Conservation (phyloP, 2,329 filamentous ascomycete genomes). For the Colletotrichum costaricense region DNA sequence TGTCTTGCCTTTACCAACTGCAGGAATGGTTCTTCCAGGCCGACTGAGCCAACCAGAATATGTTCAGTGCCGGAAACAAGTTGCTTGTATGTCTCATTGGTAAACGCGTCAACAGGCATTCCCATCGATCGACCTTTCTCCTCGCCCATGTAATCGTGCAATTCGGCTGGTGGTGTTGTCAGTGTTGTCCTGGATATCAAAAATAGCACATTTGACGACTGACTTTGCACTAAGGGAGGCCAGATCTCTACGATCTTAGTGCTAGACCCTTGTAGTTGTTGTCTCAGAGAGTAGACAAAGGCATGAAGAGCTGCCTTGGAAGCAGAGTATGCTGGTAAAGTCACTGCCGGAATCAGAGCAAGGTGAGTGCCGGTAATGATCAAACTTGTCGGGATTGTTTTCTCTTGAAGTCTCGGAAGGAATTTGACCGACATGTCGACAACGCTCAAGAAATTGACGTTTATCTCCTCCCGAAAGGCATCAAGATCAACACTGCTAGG, state of each 20-base stretch:
- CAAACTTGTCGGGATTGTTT: slow-evolving; percentile 26
- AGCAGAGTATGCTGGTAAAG: slow-evolving; percentile 53
- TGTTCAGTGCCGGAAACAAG: slow-evolving; percentile 49
- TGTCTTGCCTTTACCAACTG: neutral
- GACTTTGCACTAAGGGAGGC: slow-evolving; percentile 45
- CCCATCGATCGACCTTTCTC: slow-evolving; percentile 34
- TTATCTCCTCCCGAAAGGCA: slow-evolving; percentile 42
- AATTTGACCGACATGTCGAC: slow-evolving; percentile 43
- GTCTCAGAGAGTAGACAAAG: slow-evolving; percentile 52
- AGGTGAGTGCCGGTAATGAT: slow-evolving; percentile 38
- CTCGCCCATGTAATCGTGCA: slow-evolving; percentile 39
- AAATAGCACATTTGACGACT: slow-evolving; percentile 31
- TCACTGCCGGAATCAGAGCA: slow-evolving; percentile 47
- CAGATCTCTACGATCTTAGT: slow-evolving; percentile 51
- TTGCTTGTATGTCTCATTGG: slow-evolving; percentile 47
- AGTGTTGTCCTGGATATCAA: slow-evolving; percentile 38
- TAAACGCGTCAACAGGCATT: slow-evolving; percentile 45
- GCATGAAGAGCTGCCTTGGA: slow-evolving; percentile 56
- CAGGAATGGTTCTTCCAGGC: neutral
- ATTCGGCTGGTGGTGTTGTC: slow-evolving; percentile 34
- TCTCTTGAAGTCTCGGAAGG: slow-evolving; percentile 41
- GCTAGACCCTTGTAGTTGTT: slow-evolving; percentile 44
- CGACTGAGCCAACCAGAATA: slow-evolving; percentile 30
- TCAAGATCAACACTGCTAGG: slow-evolving; percentile 44
- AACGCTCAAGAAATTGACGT: slow-evolving; percentile 42